Conservation (phyloP, 306 rosid genomes). For the Trifolium fragiferum region DNA sequence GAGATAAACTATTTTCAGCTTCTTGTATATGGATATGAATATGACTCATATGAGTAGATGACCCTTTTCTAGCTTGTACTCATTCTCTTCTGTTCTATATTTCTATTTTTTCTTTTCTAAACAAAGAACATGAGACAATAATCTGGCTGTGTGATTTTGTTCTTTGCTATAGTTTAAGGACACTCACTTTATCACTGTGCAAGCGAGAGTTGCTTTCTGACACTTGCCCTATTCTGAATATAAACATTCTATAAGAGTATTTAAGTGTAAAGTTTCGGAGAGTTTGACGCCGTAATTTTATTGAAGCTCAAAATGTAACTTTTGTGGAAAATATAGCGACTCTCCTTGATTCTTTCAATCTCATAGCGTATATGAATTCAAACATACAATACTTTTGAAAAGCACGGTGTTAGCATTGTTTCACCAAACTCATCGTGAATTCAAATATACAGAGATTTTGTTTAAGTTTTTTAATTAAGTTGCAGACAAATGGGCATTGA, state of each 20-base stretch:
- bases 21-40: conserved; percentile 36
- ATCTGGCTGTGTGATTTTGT: neutral
- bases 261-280: no score
- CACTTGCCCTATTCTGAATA: neutral
- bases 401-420: no score
- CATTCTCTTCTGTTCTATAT: neutral
- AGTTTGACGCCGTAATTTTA: no score
- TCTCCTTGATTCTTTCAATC: no score
- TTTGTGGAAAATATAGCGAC: no score
- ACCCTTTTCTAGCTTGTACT: neutral
- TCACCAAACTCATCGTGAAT: no score
- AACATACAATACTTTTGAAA: neutral
- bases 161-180: conserved; percentile 16
- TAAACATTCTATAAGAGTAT: no score
- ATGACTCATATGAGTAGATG: conserved; percentile 26
- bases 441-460: no score
- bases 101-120: conserved; percentile 7
- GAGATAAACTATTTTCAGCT: conserved; percentile 39
- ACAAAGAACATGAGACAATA: conserved; percentile 17
- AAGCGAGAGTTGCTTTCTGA: neutral
- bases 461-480: neutral
- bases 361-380: no score
- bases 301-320: no score
- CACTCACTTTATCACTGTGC: neutral
- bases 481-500: neutral